These are phyloP conservation scores for Bremia lactucae DNA, from an alignment of 352 stramenopile species.

Conservation along the genomic window DNA sequence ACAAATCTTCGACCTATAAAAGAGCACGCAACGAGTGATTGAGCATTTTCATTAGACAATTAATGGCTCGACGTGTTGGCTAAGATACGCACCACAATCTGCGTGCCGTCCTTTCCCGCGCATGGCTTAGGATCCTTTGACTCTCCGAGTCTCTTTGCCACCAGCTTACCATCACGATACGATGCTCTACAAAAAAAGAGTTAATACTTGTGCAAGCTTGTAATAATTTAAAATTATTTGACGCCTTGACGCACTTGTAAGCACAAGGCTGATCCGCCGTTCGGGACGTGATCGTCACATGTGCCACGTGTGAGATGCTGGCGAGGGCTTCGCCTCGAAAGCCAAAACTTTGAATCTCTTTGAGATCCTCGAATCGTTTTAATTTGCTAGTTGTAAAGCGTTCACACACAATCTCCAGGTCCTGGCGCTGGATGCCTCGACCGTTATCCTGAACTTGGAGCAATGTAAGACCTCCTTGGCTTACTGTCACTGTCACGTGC, in stretches of 20 bases:
- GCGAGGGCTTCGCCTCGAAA: constrained; percentile 98
- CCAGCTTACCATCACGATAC: constrained; percentile 87
- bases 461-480: constrained; percentile 86
- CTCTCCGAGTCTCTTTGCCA: constrained; percentile 57
- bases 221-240: neutral
- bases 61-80: too few species aligned
- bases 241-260: constrained; percentile 45
- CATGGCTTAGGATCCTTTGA: constrained; percentile 56
- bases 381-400: constrained; percentile 98
- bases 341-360: constrained; percentile 91
- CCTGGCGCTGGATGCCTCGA: constrained; percentile 83
- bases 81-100: constrained; percentile 51
- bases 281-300: constrained; percentile 87
- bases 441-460: constrained; percentile 95
- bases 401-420: constrained; percentile 94
- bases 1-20: constrained; percentile 92
- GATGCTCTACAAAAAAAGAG: constrained; percentile 43
- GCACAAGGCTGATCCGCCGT: constrained; percentile 63
- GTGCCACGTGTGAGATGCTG: constrained; percentile 92
- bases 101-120: constrained; percentile 70
- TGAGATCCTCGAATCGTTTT: constrained; percentile 90
- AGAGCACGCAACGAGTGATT: neutral
- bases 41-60: neutral
- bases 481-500: constrained; percentile 65
- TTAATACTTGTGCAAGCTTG: neutral